These are phyloP conservation scores for Aspergillus clavatus DNA, from an alignment of 2,329 filamentous ascomycete species.

Conservation along the genomic window DNA sequence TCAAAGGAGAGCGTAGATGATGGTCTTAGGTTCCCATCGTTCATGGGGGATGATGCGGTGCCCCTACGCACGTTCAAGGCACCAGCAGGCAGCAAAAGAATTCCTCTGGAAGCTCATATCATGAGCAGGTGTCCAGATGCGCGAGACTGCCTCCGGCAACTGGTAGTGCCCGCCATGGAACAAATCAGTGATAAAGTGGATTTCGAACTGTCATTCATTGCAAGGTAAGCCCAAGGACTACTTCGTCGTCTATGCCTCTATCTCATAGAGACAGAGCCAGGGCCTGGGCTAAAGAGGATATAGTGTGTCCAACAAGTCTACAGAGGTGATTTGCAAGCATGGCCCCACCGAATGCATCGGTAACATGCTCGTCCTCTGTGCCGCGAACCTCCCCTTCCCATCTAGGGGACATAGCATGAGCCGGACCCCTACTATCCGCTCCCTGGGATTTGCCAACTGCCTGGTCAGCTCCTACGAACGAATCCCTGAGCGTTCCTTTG, in stretches of 20 bases:
- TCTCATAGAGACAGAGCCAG: neutral
- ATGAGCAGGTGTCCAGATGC: slow-evolving; percentile 98
- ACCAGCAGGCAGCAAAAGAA: slow-evolving; percentile 26
- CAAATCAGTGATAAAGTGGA: slow-evolving; percentile 76
- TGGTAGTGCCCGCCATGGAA: slow-evolving; percentile 85
- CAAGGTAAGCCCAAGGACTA: slow-evolving; percentile 48
- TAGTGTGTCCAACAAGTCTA: slow-evolving; percentile 64
- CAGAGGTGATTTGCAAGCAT: slow-evolving; percentile 83
- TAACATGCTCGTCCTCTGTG: slow-evolving; percentile 91
- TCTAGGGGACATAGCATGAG: slow-evolving; percentile 41
- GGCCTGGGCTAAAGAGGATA: neutral
- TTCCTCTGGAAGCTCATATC: slow-evolving; percentile 88
- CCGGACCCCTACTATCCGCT: slow-evolving; percentile 68
- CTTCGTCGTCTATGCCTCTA: neutral
- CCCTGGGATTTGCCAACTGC: slow-evolving; percentile 91
- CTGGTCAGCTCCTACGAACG: slow-evolving; percentile 67
- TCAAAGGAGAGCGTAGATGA: neutral
- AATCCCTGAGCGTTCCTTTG: slow-evolving; percentile 73
- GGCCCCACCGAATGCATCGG: slow-evolving; percentile 87
- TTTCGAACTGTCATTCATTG: slow-evolving; percentile 88
- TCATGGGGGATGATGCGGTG: neutral
- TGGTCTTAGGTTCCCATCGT: neutral
- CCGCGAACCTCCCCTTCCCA: slow-evolving; percentile 58
- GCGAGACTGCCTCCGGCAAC: slow-evolving; percentile 69
- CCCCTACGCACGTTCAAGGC: neutral